Percentiles rank a stretch among this genome's conserved stretches.
Conservation (phyloP, 2,329 filamentous ascomycete genomes). For the Diaporthe citriasiana region DNA sequence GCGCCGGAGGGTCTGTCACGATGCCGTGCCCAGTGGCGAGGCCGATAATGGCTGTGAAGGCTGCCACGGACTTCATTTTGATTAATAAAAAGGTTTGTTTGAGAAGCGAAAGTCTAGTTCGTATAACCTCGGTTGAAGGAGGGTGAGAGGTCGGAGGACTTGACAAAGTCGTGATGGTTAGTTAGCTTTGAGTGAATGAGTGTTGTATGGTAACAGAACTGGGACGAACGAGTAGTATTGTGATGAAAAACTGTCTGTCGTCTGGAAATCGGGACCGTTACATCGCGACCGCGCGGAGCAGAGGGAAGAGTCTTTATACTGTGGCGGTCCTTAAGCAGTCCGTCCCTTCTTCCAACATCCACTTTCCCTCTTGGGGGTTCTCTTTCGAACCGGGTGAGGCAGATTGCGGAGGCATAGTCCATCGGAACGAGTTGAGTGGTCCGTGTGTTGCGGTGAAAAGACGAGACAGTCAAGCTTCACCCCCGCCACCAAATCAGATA, state of each 20-base stretch:
- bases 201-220: not conserved
- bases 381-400: not conserved
- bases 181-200: slow-evolving; percentile 3
- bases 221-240: slow-evolving; percentile 20
- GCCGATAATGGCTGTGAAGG: slow-evolving; percentile 39
- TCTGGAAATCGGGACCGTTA: not conserved
- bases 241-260: slow-evolving; percentile 12
- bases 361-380: slow-evolving; percentile 5
- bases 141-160: not conserved
- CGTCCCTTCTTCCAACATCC: slow-evolving; percentile 17
- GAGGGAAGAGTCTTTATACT: not conserved
- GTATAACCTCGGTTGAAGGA: not conserved
- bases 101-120: slow-evolving; percentile 12
- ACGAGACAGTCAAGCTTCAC: not conserved
- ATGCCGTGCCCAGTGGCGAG: slow-evolving; percentile 45
- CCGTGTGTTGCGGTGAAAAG: slow-evolving; percentile 7
- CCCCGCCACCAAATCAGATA: not conserved
- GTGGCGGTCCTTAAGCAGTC: not conserved
- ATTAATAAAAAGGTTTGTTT: not conserved
- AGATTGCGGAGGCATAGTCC: not conserved
- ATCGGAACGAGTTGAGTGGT: not conserved
- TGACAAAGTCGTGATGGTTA: not conserved
- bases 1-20: slow-evolving; percentile 43
- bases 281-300: not conserved
- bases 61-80: slow-evolving; percentile 40